Base-by-base conservation (phyloP, 495 filamentous ascomycete species). In the Acidiella bohemica region DNA sequence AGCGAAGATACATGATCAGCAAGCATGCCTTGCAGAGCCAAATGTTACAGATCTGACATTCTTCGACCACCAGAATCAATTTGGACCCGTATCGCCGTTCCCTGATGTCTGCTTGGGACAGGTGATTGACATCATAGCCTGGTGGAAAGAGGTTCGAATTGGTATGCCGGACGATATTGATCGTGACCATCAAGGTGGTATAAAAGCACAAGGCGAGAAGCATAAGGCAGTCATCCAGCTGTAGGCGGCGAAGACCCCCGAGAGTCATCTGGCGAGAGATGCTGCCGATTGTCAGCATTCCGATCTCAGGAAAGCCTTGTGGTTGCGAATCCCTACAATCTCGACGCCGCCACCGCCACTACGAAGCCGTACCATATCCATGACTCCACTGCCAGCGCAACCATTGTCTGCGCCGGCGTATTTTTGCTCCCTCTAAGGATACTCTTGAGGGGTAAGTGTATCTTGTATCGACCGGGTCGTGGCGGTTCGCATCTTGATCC, bases 151-250 rank as follows among this genome's bases (percentile, higher is more conserved):
- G 67, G 41, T 80, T 80, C 22, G 70, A 75, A 18, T 65, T 67
- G 12, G 66, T 66, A 31, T 65, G 58, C 5, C 66, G 55, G 0
- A 76, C 69, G 21, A 76, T 60, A 46, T 77, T 76, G 43, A 78
- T 72, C 11, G 63, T 51, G 5, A 66, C 57, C 26, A 78, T 63
- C 5, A 77, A 51, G 12, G 59, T 61, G 2, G 73, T 77, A 46
- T 74, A 75, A 11, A 70, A 66, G 36, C 59, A 47, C 44, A 76
- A 64, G 6, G 67, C 72, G 19, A 64, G 50, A 0, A 69, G 44
- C 66, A 78, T 76, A 13, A 77, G 41, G 54, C 65, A 76, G 44
- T 80, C 75, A 39, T 80, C 73, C 2, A 61, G 20, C 47, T 75
- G 65, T 26, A 75, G 55, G 9, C 59, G 55, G 17, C 54, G 64